These are phyloP conservation scores for Exophiala aquamarina DNA, from an alignment of 2,329 filamentous ascomycete species.

Conservation along the genomic window DNA sequence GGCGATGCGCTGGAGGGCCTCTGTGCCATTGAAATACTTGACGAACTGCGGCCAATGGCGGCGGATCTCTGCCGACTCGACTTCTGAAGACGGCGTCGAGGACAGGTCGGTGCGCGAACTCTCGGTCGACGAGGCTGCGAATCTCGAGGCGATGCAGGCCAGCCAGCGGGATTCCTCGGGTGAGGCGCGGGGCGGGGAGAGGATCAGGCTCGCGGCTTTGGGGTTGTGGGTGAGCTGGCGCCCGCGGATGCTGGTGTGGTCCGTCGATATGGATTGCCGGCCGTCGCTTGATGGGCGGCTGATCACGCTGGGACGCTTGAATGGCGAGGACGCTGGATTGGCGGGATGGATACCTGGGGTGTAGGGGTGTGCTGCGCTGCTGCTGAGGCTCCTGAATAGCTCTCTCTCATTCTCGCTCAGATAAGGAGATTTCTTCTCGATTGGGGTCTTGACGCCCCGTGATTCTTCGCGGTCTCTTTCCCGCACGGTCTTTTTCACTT, in stretches of 20 bases:
- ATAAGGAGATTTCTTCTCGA: slow-evolving; percentile 8
- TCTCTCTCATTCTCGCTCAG: slow-evolving; percentile 12
- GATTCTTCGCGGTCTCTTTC: slow-evolving; percentile 47
- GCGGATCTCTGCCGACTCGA: slow-evolving; percentile 45
- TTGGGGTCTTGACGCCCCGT: slow-evolving; percentile 15
- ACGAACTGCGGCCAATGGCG: slow-evolving; percentile 71
- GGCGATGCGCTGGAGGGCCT: slow-evolving; percentile 81
- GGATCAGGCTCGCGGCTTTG: slow-evolving; percentile 54
- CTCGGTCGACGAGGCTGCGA: slow-evolving; percentile 27
- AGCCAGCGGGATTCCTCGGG: slow-evolving; percentile 74
- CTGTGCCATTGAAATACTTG: slow-evolving; percentile 84
- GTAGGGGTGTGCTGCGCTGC: slow-evolving; percentile 1
- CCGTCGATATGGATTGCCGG: slow-evolving; percentile 24
- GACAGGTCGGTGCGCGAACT: slow-evolving; percentile 32
- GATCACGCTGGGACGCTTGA: slow-evolving; percentile 21
- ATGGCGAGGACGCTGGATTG: slow-evolving; percentile 13
- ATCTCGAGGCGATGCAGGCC: slow-evolving; percentile 41
- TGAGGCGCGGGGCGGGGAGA: slow-evolving; percentile 75
- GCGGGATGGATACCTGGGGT: slow-evolving; percentile 7
- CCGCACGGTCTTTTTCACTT: slow-evolving; percentile 79
- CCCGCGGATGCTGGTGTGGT: slow-evolving; percentile 15
- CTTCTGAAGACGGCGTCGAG: slow-evolving; percentile 14
- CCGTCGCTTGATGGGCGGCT: slow-evolving; percentile 24
- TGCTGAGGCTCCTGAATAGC: slow-evolving; percentile 17
- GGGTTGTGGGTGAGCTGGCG: slow-evolving; percentile 21